These are phyloP conservation scores for Epichloe amarillans DNA, from an alignment of 2,329 filamentous ascomycete species.

Conservation along the genomic window DNA sequence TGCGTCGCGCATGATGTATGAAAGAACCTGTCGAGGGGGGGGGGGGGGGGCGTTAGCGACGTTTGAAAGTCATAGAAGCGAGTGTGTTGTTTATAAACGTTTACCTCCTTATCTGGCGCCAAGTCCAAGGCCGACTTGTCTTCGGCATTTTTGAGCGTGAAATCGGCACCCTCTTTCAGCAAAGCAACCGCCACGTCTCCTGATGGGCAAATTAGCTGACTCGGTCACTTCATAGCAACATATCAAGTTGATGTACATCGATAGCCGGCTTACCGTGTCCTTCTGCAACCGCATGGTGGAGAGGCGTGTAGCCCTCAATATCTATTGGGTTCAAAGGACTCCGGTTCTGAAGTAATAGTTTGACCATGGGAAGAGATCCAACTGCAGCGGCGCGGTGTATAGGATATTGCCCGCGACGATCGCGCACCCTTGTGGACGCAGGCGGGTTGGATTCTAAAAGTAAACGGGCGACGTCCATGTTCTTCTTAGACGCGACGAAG, in stretches of 20 bases:
- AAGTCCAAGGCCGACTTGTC: constrained; percentile 64
- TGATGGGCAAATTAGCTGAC: constrained; percentile 11
- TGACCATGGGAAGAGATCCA: constrained; percentile 78
- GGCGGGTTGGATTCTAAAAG: constrained; percentile 57
- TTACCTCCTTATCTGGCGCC: constrained; percentile 73
- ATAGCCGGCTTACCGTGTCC: constrained; percentile 39
- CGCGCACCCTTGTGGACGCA: constrained; percentile 67
- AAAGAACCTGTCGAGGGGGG: constrained; percentile 47
- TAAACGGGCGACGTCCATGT: constrained; percentile 65
- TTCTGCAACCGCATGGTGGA: constrained; percentile 79
- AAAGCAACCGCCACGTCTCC: constrained; percentile 73
- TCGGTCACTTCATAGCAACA: no score
- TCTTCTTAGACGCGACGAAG: constrained; percentile 81
- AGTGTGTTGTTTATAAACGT: constrained; percentile 11
- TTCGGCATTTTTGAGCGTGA: constrained; percentile 59
- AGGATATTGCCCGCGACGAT: constrained; percentile 77
- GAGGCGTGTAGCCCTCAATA: constrained; percentile 66
- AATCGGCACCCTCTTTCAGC: constrained; percentile 73
- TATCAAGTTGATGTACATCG: no score
- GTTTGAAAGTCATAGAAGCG: background rate
- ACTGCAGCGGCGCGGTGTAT: constrained; percentile 85
- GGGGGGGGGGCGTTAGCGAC: constrained; percentile 4
- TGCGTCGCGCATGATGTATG: constrained; percentile 63
- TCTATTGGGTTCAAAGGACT: constrained; percentile 81
- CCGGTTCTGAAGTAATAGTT: constrained; percentile 58